These are phyloP conservation scores for Cordyceps javanica DNA, from an alignment of 2,329 filamentous ascomycete genomes.

Conservation along the genomic window DNA sequence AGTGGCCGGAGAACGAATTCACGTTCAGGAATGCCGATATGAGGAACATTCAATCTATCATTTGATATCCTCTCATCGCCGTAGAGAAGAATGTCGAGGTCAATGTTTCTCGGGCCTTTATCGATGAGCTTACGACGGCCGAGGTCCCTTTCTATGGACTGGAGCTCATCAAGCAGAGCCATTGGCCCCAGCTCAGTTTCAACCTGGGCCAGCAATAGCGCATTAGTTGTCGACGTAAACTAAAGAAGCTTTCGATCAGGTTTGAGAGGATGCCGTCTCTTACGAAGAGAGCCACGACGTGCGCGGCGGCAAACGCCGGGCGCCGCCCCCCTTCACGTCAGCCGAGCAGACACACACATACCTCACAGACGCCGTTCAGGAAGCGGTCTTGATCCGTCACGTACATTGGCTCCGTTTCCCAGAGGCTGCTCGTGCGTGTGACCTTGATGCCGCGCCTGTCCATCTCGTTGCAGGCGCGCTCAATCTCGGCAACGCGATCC, in stretches of 20 bases:
- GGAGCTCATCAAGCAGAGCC: slow-evolving; percentile 70
- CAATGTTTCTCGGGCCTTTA: slow-evolving; percentile 91
- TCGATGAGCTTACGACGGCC: slow-evolving; percentile 80
- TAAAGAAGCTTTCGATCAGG: too few relatives aligned
- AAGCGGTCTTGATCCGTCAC: slow-evolving; percentile 83
- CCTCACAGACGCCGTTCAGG: slow-evolving; percentile 88
- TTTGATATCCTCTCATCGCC: slow-evolving; percentile 59
- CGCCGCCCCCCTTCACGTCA: background rate
- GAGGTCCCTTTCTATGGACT: slow-evolving; percentile 73
- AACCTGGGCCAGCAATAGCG: slow-evolving; percentile 49
- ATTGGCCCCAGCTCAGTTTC: slow-evolving; percentile 72
- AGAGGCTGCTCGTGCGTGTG: slow-evolving; percentile 76
- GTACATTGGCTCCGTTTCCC: slow-evolving; percentile 97
- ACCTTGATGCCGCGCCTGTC: slow-evolving; percentile 65
- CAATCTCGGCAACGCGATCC: slow-evolving; percentile 77
- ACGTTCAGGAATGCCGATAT: slow-evolving; percentile 77
- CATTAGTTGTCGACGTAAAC: too few relatives aligned
- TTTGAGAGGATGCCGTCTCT: background rate
- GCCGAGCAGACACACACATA: slow-evolving; percentile 36
- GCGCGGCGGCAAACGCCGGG: background rate
- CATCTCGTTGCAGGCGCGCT: slow-evolving; percentile 75
- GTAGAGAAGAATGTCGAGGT: slow-evolving; percentile 87
- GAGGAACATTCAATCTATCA: slow-evolving; percentile 75
- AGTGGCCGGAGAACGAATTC: slow-evolving; percentile 91
- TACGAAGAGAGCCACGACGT: background rate